A percentile compares a stretch with the other conserved stretches of the same genome.
These are phyloP conservation scores for Trichoderma brevicompactum DNA, from an alignment of 2,329 filamentous ascomycete genomes.

Conservation along the genomic window DNA sequence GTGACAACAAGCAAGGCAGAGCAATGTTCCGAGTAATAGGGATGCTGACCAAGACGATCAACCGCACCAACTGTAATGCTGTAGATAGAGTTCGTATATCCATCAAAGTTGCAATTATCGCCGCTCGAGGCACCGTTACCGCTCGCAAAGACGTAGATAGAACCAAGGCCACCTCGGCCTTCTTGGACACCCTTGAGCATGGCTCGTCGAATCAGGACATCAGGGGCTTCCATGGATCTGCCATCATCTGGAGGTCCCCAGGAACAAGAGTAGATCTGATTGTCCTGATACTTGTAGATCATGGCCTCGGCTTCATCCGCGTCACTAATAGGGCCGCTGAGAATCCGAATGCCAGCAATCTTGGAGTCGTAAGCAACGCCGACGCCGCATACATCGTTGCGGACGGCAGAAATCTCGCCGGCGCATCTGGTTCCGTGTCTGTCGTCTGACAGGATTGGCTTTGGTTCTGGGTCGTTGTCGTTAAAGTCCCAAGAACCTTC, in stretches of 20 bases:
- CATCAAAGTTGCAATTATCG: slow-evolving; percentile 99
- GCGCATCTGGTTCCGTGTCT: slow-evolving; percentile 92
- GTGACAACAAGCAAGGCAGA: slow-evolving; percentile 95
- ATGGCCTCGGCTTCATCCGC: slow-evolving; percentile 90
- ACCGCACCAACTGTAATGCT: slow-evolving; percentile 96
- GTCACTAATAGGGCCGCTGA: slow-evolving; percentile 88
- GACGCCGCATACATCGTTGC: slow-evolving; percentile 92
- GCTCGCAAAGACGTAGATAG: slow-evolving; percentile 92
- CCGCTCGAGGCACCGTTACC: slow-evolving; percentile 86
- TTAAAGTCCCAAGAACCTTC: slow-evolving; percentile 97
- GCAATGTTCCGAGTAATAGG: slow-evolving; percentile 95
- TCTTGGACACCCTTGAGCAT: slow-evolving; percentile 93
- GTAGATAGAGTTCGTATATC: slow-evolving; percentile 99
- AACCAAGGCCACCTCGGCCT: slow-evolving; percentile 80
- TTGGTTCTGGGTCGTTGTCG: slow-evolving; percentile 76
- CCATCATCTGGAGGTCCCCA: slow-evolving; percentile 98
- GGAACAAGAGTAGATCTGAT: slow-evolving; percentile 97
- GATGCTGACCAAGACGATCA: slow-evolving; percentile 83
- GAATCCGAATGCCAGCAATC: slow-evolving; percentile 88
- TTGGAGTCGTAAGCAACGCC: slow-evolving; percentile 92
- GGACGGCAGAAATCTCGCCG: slow-evolving; percentile 90
- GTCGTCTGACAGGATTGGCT: slow-evolving; percentile 82
- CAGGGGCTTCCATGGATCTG: slow-evolving; percentile 89
- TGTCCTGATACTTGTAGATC: slow-evolving; percentile 89
- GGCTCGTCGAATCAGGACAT: slow-evolving; percentile 82